phyloP scores from a whole-genome alignment of 768 basidiomycete genomes.

The Naganishia vishniacii region DNA sequence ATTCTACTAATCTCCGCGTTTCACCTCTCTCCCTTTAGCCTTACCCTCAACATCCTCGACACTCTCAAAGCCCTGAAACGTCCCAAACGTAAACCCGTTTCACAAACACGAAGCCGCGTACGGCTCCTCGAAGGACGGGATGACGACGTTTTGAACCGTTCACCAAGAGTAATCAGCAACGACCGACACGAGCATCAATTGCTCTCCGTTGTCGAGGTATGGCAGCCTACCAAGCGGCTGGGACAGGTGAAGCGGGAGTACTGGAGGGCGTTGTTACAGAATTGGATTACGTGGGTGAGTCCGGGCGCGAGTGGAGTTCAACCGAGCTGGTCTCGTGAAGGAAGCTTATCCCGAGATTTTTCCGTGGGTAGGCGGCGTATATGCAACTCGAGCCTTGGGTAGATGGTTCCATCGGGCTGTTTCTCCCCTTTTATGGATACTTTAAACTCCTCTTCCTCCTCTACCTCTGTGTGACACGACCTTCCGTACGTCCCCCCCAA shows the following conservation, averaged over 20 bases:
- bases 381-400: slow-evolving; percentile 2
- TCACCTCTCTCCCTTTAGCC: not conserved
- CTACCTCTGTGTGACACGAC: slow-evolving; percentile 7
- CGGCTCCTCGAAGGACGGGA: no score
- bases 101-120: no score
- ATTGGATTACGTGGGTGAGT: slow-evolving; percentile 19
- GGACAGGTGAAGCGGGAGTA: not conserved
- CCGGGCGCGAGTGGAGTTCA: no score
- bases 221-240: slow-evolving; percentile 11
- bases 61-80: slow-evolving; percentile 3
- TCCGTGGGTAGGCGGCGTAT: not conserved
- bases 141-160: no score
- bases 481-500: slow-evolving; percentile 4
- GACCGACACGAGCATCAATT: no score
- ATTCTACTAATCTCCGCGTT: no score
- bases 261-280: slow-evolving; percentile 10
- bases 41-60: slow-evolving; percentile 1
- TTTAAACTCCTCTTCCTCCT: slow-evolving; percentile 3
- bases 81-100: not conserved
- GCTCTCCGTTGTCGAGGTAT: no score
- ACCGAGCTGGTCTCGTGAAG: no score
- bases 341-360: no score
- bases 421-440: slow-evolving; percentile 6
- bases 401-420: not conserved
- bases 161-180: not conserved